A percentile compares a stretch with the other conserved stretches of the same genome.
These are phyloP conservation scores for Fusarium verticillioides DNA, from an alignment of 2,329 filamentous ascomycete genomes.

Conservation along the genomic window DNA sequence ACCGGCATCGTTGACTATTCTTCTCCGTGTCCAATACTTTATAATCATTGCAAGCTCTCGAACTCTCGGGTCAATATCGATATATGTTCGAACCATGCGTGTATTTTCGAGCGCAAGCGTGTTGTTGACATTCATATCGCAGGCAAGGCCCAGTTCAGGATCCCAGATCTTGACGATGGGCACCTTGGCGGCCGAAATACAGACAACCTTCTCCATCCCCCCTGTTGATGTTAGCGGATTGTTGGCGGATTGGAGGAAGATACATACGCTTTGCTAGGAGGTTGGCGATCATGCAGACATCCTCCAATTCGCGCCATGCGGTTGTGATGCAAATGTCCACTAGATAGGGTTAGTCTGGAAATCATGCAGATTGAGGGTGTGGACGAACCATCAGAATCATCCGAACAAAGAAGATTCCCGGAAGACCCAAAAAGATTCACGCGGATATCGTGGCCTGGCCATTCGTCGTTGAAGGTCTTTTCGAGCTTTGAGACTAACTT, in stretches of 20 bases:
- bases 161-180: slow-evolving; percentile 99
- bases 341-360: slow-evolving; percentile 51
- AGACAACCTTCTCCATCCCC: slow-evolving; percentile 96
- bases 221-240: slow-evolving; percentile 66
- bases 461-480: slow-evolving; percentile 86
- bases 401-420: slow-evolving; percentile 92
- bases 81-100: slow-evolving; percentile 96
- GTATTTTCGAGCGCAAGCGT: slow-evolving; percentile 95
- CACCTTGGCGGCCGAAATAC: slow-evolving; percentile 93
- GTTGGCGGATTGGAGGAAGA: neutral
- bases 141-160: slow-evolving; percentile 86
- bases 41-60: slow-evolving; percentile 94
- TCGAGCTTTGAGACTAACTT: slow-evolving; percentile 89
- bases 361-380: neutral
- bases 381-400: slow-evolving; percentile 89
- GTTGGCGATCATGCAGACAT: slow-evolving; percentile 89
- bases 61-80: slow-evolving; percentile 90
- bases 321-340: slow-evolving; percentile 99
- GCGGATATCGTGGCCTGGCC: slow-evolving; percentile 89
- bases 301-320: slow-evolving; percentile 85
- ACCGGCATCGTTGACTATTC: slow-evolving; percentile 97
- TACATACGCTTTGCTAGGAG: slow-evolving; percentile 84
- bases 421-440: slow-evolving; percentile 98
- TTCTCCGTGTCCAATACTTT: slow-evolving; percentile 95
- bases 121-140: slow-evolving; percentile 99